phyloP scores from a whole-genome alignment of 2,329 filamentous ascomycete species.

The Paraphoma sp. region DNA sequence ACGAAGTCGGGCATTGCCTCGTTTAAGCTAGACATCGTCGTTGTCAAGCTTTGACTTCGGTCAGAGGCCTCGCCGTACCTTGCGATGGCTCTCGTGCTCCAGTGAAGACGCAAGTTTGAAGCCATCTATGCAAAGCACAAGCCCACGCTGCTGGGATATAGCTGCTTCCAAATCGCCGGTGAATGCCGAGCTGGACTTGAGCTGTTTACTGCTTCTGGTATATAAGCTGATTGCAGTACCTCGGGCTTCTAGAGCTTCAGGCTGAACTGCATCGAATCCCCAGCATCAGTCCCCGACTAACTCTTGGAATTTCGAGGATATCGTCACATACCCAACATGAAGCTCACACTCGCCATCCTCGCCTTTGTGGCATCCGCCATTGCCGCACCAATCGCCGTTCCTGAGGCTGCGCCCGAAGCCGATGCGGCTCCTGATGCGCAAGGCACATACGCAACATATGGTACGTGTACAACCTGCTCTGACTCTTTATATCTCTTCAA shows the following conservation, averaged over 20 bases:
- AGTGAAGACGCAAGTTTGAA: background rate
- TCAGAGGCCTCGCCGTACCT: background rate
- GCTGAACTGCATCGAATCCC: background rate
- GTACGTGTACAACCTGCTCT: conserved; percentile 5
- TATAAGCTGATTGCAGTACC: conserved; percentile 1
- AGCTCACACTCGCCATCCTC: conserved; percentile 24
- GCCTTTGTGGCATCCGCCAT: conserved; percentile 26
- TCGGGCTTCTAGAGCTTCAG: background rate
- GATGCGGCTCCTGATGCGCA: conserved; percentile 21
- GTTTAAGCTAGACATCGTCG: background rate
- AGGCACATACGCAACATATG: conserved; percentile 19
- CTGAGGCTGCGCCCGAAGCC: conserved; percentile 13
- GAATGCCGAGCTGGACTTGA: background rate
- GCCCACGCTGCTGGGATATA: background rate
- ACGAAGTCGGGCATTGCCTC: conserved; percentile 2
- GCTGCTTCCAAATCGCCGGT: background rate
- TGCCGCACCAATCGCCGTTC: conserved; percentile 22
- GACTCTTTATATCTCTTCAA: background rate
- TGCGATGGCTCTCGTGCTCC: background rate
- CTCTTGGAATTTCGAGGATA: background rate
- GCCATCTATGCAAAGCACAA: background rate
- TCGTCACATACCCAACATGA: conserved; percentile 17
- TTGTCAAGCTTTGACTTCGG: background rate
- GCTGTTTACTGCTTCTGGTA: background rate
- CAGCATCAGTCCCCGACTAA: background rate